These are phyloP conservation scores for Meyerozyma carpophila DNA, from an alignment of 1,139 yeast species.

Conservation along the genomic window DNA sequence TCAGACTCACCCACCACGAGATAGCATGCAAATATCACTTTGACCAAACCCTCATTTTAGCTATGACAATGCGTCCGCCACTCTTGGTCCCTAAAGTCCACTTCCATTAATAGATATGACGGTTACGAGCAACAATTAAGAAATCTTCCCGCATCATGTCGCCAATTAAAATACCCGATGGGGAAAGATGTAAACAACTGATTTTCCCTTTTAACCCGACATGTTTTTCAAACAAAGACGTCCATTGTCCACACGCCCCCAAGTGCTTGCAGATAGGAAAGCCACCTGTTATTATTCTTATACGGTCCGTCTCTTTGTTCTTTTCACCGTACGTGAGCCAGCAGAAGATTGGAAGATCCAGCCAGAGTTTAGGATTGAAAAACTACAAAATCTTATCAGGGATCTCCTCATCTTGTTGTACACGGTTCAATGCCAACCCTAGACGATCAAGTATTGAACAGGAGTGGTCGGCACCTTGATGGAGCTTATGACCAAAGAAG, in stretches of 20 bases:
- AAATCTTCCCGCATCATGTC: not conserved
- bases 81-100: not conserved
- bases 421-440: not conserved
- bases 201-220: not conserved
- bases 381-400: not conserved
- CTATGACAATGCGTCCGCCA: not conserved
- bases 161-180: not conserved
- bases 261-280: not conserved
- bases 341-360: not conserved
- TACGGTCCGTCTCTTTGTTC: not conserved
- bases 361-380: not conserved
- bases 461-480: slow-evolving; percentile 2
- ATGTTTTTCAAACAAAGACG: not conserved
- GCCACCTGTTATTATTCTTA: not conserved
- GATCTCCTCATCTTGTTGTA: not conserved
- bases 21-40: too few relatives aligned
- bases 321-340: not conserved
- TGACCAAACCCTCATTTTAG: not conserved
- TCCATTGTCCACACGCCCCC: slow-evolving; percentile 1
- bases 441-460: not conserved
- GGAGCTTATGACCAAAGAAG: slow-evolving; percentile 6
- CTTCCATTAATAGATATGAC: not conserved
- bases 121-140: not conserved
- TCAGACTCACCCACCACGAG: too few relatives aligned
- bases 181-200: not conserved